These are phyloP conservation scores for Penicillium vulpinum DNA, from an alignment of 2,329 filamentous ascomycete genomes.

Conservation along the genomic window DNA sequence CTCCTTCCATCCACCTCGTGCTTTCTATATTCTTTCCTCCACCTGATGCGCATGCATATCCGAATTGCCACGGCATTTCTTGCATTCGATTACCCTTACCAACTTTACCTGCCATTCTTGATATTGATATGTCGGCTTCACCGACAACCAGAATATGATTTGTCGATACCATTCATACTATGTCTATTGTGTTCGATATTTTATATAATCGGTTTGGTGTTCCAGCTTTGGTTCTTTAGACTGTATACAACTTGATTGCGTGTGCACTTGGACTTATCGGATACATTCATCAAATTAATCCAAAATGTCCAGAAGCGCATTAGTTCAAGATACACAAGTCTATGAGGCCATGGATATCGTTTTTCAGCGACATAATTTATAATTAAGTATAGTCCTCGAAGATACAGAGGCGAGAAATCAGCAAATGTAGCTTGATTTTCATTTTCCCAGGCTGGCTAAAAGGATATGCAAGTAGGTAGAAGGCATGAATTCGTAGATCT, in stretches of 20 bases:
- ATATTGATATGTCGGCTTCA: neutral
- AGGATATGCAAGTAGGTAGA: neutral
- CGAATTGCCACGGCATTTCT: neutral
- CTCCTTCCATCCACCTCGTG: neutral
- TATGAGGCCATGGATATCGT: neutral
- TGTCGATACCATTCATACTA: neutral
- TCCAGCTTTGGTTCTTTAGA: neutral
- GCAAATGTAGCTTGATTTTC: neutral
- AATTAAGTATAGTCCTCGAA: neutral
- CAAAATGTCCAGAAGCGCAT: neutral
- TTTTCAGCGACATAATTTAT: neutral
- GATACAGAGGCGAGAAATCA: neutral
- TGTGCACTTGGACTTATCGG: neutral
- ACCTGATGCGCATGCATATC: neutral
- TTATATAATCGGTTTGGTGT: neutral
- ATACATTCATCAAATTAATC: neutral
- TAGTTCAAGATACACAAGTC: neutral
- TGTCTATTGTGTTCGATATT: neutral
- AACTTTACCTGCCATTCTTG: neutral
- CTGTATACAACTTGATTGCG: neutral
- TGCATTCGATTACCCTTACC: neutral
- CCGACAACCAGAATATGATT: neutral
- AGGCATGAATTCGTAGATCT: slow-evolving; percentile 23
- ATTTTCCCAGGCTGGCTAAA: neutral
- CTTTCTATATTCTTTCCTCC: neutral